Evolutionary conservation across 2,329 filamentous ascomycete genomes (phyloP).

Genomic region (Ophiostoma perfectum): DNA sequence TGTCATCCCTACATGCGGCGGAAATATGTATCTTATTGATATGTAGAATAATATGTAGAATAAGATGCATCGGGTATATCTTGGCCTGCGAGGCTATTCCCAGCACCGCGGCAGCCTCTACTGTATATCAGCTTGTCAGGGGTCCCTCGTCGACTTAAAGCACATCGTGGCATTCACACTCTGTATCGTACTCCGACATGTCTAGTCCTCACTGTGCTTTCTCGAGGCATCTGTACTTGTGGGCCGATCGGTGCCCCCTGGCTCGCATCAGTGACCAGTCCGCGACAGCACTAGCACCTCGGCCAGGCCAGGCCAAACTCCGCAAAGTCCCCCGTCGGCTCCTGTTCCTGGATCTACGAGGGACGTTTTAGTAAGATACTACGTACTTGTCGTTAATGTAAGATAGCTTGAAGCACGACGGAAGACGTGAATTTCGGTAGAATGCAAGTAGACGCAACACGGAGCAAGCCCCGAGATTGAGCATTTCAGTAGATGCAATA

Average conservation of each 20-base stretch:
- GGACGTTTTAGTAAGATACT: too few species aligned
- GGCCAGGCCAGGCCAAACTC: not conserved
- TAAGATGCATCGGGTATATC: not conserved
- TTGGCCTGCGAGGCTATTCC: not conserved
- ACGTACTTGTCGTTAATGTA: too few species aligned
- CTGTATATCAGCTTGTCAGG: not conserved
- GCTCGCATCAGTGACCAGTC: not conserved
- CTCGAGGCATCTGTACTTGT: not conserved
- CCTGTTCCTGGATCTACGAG: not conserved
- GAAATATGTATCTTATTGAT: not conserved
- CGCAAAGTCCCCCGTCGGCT: not conserved
- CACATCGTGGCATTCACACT: not conserved
- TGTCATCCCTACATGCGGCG: not conserved
- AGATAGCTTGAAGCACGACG: too few species aligned
- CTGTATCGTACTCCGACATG: not conserved
- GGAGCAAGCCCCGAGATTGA: not conserved
- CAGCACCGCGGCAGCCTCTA: not conserved
- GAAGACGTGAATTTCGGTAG: not conserved
- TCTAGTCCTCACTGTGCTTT: not conserved
- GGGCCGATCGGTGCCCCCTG: not conserved
- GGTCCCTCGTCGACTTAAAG: not conserved
- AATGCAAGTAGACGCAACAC: not conserved
- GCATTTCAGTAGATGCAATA: not conserved
- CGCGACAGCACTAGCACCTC: too few species aligned
- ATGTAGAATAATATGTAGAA: not conserved